Conservation (phyloP, 352 stramenopile genomes). For the Pythium volutum region DNA sequence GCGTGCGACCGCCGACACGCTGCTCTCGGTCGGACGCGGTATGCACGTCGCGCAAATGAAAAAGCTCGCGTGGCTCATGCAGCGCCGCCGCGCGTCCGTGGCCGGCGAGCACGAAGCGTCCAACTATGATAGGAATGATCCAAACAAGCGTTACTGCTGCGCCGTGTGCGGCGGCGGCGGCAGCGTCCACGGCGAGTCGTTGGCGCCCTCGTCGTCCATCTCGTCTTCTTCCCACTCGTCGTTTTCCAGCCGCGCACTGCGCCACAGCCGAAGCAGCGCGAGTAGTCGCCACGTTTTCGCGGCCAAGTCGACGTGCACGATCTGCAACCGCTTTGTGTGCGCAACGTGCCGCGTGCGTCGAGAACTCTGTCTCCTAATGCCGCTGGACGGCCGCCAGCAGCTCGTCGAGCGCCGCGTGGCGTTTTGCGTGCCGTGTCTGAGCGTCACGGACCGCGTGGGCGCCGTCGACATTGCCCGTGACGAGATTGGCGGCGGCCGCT, state of each 20-base stretch:
- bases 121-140: neutral
- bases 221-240: neutral
- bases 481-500: constrained; percentile 17
- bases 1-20: constrained; percentile 32
- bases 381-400: constrained; percentile 2
- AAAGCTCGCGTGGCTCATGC: constrained; percentile 58
- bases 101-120: neutral
- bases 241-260: neutral
- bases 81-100: constrained; percentile 11
- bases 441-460: constrained; percentile 8
- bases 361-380: constrained; percentile 15
- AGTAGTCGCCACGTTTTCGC: neutral
- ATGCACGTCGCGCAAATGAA: constrained; percentile 64
- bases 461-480: constrained; percentile 19
- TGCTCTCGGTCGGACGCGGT: constrained; percentile 32
- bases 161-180: constrained; percentile 7
- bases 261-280: neutral
- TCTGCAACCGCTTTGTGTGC: constrained; percentile 21
- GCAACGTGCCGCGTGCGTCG: constrained; percentile 22
- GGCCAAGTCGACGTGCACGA: constrained; percentile 15
- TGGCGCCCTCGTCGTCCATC: neutral
- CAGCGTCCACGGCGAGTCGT: no score
- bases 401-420: constrained; percentile 15
- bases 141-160: neutral
- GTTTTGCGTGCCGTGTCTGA: constrained; percentile 26